phyloP scores from a whole-genome alignment of 768 basidiomycete species.

The Tricholomella constricta region DNA sequence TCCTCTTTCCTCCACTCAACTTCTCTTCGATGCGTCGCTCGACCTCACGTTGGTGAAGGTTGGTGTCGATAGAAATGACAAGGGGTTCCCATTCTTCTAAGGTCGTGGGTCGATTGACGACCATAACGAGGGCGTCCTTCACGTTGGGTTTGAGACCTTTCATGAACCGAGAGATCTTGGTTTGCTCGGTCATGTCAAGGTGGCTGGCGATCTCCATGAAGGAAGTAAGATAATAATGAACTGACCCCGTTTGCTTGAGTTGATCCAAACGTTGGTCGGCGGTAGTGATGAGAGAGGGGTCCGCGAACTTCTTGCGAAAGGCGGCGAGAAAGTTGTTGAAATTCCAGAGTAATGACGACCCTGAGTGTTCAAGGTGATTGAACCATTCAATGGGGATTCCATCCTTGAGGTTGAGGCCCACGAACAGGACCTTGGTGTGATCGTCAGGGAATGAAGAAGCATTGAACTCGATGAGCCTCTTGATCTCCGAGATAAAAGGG shows the following conservation, averaged over 20 bases:
- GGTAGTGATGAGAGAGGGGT: slow-evolving; percentile 24
- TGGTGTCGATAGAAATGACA: no score
- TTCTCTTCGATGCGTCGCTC: slow-evolving; percentile 13
- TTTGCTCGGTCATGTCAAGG: no score
- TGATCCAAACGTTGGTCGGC: slow-evolving; percentile 27
- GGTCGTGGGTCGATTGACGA: slow-evolving; percentile 15
- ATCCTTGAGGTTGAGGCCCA: slow-evolving; percentile 30
- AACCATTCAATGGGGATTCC: slow-evolving; percentile 35
- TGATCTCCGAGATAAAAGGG: no score
- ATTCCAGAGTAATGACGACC: slow-evolving; percentile 21
- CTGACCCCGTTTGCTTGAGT: slow-evolving; percentile 32
- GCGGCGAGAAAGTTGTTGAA: no score
- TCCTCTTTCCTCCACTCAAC: no score
- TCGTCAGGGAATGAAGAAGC: slow-evolving; percentile 22
- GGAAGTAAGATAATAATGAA: slow-evolving; percentile 26
- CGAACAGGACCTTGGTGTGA: slow-evolving; percentile 26
- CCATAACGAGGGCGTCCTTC: slow-evolving; percentile 22
- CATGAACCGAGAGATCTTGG: no score
- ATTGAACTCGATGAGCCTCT: no score
- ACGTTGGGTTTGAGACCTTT: no score
- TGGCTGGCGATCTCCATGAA: no score
- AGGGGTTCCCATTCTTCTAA: slow-evolving; percentile 25
- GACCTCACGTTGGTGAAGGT: slow-evolving; percentile 20
- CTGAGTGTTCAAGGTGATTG: slow-evolving; percentile 18
- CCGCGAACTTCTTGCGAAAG: no score